Evolutionary conservation across 768 basidiomycete genomes (phyloP).

Genomic region (Macrolepiota fuliginosa): DNA sequence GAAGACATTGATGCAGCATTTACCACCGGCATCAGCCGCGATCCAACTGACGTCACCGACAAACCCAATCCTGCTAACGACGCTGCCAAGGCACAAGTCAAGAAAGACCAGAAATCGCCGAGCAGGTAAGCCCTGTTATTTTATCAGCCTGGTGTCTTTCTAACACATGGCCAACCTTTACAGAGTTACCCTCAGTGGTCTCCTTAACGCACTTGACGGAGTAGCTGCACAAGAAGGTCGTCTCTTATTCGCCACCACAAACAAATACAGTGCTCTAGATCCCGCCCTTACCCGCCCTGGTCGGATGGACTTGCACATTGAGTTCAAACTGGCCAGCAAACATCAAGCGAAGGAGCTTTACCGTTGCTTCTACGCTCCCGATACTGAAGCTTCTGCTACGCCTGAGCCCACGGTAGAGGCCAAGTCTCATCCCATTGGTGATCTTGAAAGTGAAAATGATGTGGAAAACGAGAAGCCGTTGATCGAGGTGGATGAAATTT

Average conservation of each 20-base stretch:
- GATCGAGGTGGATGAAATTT: background rate
- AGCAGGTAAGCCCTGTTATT: background rate
- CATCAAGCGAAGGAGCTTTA: conserved; percentile 68
- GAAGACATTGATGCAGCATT: conserved; percentile 86
- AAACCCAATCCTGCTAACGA: background rate
- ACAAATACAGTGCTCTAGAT: conserved; percentile 68
- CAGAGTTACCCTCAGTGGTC: conserved; percentile 60
- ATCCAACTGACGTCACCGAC: conserved; percentile 13
- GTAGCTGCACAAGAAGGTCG: conserved; percentile 49
- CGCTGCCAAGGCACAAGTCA: conserved; percentile 12
- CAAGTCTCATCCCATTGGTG: background rate
- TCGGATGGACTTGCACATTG: conserved; percentile 76
- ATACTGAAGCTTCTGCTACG: conserved; percentile 19
- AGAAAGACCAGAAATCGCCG: conserved; percentile 13
- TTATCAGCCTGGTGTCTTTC: background rate
- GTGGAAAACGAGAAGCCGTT: background rate
- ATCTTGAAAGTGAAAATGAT: conserved; percentile 4
- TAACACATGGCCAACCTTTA: background rate
- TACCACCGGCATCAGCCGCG: conserved; percentile 40
- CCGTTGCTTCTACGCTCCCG: conserved; percentile 62
- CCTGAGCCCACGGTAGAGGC: conserved; percentile 21
- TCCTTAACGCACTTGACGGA: conserved; percentile 70
- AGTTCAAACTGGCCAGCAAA: conserved; percentile 72
- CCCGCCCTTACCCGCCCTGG: conserved; percentile 75
- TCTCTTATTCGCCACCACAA: conserved; percentile 72